Conservation (phyloP, 176 grass and related monocot species). For the Ampelocalamus luodianensis region DNA sequence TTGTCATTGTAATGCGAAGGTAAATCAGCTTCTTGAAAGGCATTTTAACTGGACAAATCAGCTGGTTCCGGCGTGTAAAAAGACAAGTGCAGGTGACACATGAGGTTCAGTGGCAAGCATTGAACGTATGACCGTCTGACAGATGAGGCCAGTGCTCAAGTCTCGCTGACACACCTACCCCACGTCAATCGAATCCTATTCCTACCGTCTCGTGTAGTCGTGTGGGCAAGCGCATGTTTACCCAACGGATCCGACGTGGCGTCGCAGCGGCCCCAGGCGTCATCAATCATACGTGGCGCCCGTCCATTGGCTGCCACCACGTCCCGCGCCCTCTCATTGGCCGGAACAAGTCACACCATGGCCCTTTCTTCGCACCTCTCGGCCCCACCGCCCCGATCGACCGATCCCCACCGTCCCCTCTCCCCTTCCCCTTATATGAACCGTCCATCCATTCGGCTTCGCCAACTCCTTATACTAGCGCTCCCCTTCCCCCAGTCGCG, state of each 20-base stretch:
- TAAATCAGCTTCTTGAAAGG: too few relatives aligned
- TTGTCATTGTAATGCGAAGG: too few relatives aligned
- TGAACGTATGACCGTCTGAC: too few relatives aligned
- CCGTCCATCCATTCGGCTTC: not conserved
- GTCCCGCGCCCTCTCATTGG: slow-evolving; percentile 40
- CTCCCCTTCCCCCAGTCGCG: not conserved
- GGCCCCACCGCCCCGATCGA: not conserved
- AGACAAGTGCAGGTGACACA: too few relatives aligned
- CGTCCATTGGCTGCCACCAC: not conserved
- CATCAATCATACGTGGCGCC: not conserved
- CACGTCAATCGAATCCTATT: not conserved
- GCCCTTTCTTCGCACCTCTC: not conserved
- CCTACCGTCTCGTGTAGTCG: not conserved
- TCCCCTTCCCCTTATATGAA: not conserved
- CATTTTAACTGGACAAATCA: too few relatives aligned
- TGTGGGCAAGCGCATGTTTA: not conserved
- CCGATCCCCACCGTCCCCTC: slow-evolving; percentile 4
- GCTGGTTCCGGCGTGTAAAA: too few relatives aligned
- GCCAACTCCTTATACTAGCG: slow-evolving; percentile 23
- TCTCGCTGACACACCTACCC: too few relatives aligned
- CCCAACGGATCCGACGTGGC: slow-evolving; percentile 11
- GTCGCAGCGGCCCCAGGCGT: slow-evolving; percentile 13
- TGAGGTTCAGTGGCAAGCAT: too few relatives aligned
- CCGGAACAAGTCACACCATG: slow-evolving; percentile 46
- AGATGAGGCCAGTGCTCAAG: too few relatives aligned